Percentiles rank a stretch among this genome's conserved stretches.
Evolutionary conservation across 192 early-diverging fungal species (phyloP).

Genomic region (Dissophora globulifera): DNA sequence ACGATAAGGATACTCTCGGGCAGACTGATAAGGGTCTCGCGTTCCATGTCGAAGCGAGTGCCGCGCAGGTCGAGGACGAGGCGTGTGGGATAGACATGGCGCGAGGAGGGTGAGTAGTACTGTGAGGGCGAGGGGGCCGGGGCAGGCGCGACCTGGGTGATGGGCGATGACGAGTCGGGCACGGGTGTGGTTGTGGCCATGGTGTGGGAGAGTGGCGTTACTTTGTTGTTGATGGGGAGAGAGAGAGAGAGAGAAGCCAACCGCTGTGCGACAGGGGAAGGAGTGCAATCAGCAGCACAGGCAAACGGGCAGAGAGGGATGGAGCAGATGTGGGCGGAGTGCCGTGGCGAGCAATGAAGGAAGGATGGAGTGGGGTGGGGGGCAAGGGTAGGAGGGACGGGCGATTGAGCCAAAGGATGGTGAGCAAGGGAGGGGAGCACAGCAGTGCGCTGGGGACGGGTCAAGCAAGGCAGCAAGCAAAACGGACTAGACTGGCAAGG

Average conservation of each 20-base stretch:
- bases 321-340: neutral
- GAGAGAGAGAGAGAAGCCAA: neutral
- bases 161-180: constrained; percentile 39
- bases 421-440: too few species aligned
- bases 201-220: too few species aligned
- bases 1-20: constrained; percentile 70
- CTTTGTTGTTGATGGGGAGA: too few species aligned
- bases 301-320: neutral
- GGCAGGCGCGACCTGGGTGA: constrained; percentile 21
- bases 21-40: constrained; percentile 64
- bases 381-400: neutral
- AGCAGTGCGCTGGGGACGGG: too few species aligned
- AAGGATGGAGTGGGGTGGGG: neutral
- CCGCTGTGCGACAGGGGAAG: neutral
- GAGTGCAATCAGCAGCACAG: too few species aligned
- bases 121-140: constrained; percentile 13
- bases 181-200: constrained; percentile 33
- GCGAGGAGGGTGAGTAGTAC: constrained; percentile 12
- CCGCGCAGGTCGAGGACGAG: constrained; percentile 68
- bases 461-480: too few species aligned
- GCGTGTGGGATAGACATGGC: constrained; percentile 56
- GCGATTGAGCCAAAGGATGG: neutral
- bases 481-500: too few species aligned
- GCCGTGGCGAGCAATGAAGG: neutral
- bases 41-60: constrained; percentile 62